Conservation (phyloP, 371 early-diverging fungal genomes). For the Parasitella parasitica region DNA sequence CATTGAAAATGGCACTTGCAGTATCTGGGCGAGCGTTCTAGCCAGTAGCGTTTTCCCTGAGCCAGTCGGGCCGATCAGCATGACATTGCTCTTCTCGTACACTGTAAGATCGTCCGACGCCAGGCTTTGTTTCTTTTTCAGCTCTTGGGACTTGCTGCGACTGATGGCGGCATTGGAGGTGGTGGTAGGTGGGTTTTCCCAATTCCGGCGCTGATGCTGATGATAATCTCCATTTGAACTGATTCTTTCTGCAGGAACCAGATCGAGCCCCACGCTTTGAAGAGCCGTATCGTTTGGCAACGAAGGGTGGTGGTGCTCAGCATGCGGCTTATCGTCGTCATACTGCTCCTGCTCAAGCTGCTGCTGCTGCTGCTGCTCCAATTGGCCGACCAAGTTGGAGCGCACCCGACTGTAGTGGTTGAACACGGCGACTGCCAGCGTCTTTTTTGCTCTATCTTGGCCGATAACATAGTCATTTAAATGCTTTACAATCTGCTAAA, state of each 20-base stretch:
- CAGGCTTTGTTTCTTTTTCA: not conserved
- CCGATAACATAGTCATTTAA: constrained; percentile 87
- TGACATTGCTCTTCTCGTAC: constrained; percentile 88
- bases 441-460: constrained; percentile 80
- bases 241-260: constrained; percentile 22
- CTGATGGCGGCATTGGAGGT: not conserved
- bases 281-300: constrained; percentile 11
- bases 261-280: constrained; percentile 9
- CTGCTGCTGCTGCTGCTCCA: constrained; percentile 17
- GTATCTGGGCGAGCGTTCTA: constrained; percentile 78
- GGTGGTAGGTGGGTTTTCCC: constrained; percentile 29
- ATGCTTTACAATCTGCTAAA: constrained; percentile 64
- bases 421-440: constrained; percentile 80
- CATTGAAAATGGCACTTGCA: constrained; percentile 88
- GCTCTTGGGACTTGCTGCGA: constrained; percentile 8
- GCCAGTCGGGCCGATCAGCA: constrained; percentile 85
- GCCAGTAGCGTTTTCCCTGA: constrained; percentile 89
- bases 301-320: constrained; percentile 20
- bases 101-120: constrained; percentile 31
- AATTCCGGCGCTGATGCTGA: constrained; percentile 16
- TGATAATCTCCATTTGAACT: constrained; percentile 1
- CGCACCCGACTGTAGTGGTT: constrained; percentile 84
- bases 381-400: constrained; percentile 54
- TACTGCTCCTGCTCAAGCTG: constrained; percentile 1
- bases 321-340: constrained; percentile 9